Evolutionary conservation across 2,329 filamentous ascomycete genomes (phyloP).

Genomic region (Furcasterigmium furcatum): DNA sequence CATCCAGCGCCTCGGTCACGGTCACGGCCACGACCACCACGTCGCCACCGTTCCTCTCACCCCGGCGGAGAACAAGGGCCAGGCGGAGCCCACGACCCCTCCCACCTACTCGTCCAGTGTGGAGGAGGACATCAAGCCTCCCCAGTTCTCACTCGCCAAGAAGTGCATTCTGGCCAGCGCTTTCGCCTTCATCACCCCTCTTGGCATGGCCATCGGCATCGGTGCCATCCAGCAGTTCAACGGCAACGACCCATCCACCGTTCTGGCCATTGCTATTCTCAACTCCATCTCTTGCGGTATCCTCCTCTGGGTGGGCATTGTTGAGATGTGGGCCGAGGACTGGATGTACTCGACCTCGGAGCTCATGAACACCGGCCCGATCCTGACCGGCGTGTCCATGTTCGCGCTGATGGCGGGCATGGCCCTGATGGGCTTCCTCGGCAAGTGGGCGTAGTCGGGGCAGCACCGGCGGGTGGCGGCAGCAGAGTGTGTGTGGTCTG

Average conservation of each 20-base stretch:
- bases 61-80: background rate
- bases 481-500: background rate
- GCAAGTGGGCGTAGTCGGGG: slow-evolving; percentile 65
- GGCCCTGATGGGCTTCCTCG: slow-evolving; percentile 67
- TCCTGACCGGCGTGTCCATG: slow-evolving; percentile 47
- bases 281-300: slow-evolving; percentile 74
- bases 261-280: slow-evolving; percentile 70
- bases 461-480: background rate
- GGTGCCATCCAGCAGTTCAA: slow-evolving; percentile 70
- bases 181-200: slow-evolving; percentile 70
- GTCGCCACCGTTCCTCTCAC: background rate
- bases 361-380: slow-evolving; percentile 45
- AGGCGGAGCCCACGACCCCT: background rate
- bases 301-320: slow-evolving; percentile 73
- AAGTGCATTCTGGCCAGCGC: slow-evolving; percentile 60
- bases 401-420: slow-evolving; percentile 58
- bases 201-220: slow-evolving; percentile 79
- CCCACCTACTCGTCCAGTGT: slow-evolving; percentile 1
- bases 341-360: slow-evolving; percentile 58
- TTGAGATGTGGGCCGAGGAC: slow-evolving; percentile 77
- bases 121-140: slow-evolving; percentile 2
- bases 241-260: slow-evolving; percentile 65
- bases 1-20: slow-evolving; percentile 13
- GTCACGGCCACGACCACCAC: slow-evolving; percentile 12
- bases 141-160: slow-evolving; percentile 31